Conservation (phyloP, 2,329 filamentous ascomycete species). For the Colletotrichum horii region DNA sequence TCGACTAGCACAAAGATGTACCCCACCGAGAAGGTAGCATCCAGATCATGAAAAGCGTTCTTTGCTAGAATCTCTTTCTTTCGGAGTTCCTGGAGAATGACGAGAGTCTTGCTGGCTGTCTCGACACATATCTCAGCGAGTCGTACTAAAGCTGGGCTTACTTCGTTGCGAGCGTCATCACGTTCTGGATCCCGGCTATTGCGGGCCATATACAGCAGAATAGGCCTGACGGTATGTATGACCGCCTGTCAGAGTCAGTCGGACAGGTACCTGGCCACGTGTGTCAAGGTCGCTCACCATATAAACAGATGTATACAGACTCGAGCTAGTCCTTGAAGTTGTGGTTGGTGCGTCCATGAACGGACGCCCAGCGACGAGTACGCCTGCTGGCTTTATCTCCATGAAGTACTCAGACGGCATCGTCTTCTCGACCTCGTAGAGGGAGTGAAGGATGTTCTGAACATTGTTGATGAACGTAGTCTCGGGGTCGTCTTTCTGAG, state of each 20-base stretch:
- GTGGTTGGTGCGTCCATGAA: not conserved
- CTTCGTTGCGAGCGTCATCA: not conserved
- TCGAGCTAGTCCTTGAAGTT: constrained; percentile 1
- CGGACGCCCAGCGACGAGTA: not conserved
- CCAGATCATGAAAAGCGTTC: constrained; percentile 10
- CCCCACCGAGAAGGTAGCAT: constrained; percentile 7
- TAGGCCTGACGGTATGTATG: constrained; percentile 11
- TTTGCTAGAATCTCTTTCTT: constrained; percentile 3
- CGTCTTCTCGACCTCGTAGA: constrained; percentile 2
- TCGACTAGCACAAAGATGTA: constrained; percentile 18
- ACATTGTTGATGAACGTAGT: not conserved
- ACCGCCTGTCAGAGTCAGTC: not conserved
- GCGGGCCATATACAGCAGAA: constrained; percentile 10
- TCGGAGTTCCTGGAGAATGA: constrained; percentile 1
- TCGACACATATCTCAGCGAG: constrained; percentile 15
- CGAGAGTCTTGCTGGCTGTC: constrained; percentile 10
- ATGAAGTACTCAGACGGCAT: constrained; percentile 9
- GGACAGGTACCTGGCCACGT: fast-evolving
- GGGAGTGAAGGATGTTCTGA: not conserved
- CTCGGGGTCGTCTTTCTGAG: not conserved
- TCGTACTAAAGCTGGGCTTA: not conserved
- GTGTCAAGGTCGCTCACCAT: not conserved
- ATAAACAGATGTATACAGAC: not conserved
- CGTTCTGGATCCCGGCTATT: not conserved
- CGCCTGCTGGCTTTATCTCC: not conserved